Base-by-base conservation (phyloP, 163 green algal genomes). In the Chloromonas sp. region DNA sequence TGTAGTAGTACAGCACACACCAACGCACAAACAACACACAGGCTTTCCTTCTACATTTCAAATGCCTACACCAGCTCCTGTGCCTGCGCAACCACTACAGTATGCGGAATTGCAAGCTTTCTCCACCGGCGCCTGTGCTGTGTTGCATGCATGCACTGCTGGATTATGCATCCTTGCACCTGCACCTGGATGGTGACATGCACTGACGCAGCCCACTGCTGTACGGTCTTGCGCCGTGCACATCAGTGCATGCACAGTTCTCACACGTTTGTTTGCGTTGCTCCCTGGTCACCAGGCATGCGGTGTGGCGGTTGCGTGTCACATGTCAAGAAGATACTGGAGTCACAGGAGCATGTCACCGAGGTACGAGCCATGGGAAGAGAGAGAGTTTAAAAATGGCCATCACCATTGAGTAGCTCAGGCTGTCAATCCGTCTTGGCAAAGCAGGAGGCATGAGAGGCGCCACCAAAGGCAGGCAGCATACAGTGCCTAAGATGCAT, bases 271-370 rank as follows among this genome's bases (percentile, higher is more conserved):
- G 8, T 15, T 36, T 5, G 3, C 3, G 2, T 62, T 3, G 36
- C 5, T 14, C 11, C 57, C 11, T 82, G 58, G 11, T 66, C 5
- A 77, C 2, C 85, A 94, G 95, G 95, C 86, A 98, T 98, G 95
- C 94, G 93, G 61, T 98, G 95, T 77, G 95, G 93, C 57, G 93
- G 95, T 5, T 98, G 95, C 79, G 94, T 96, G 1, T 89, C 90
- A 13, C 88, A 93, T 2, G 95, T 98, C 1, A 95, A 95, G 85
- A 85, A 91, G n/a, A 86, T 98, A 58, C 88, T 98, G 62, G 94
- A 97, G 79, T 84, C 81, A 58, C 89, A 97, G 77, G 85, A 89
- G 0, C 82, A 80, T 0, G 94, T 96, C 0, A 84, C 70, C 1
- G 61, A 85, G n/a, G 95, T 98, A n/a, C 86, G 36, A 14, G 2